These are phyloP conservation scores for Nadsonia starkeyi-henricii DNA, from an alignment of 1,139 yeast genomes.

Conservation along the genomic window DNA sequence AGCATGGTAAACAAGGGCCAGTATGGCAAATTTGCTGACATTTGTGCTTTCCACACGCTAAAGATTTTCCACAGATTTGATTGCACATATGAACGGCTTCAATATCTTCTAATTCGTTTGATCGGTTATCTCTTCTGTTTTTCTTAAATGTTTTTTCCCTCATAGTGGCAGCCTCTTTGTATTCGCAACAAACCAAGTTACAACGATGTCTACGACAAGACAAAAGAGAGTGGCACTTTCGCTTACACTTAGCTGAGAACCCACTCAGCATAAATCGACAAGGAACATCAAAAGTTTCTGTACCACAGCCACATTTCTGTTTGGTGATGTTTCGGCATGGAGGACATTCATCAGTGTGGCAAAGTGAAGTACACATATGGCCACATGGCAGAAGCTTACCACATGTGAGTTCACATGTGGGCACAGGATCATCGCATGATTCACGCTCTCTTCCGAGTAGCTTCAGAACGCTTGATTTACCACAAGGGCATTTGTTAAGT, in stretches of 20 bases:
- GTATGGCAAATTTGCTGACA: conserved; percentile 70
- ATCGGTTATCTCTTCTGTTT: conserved; percentile 26
- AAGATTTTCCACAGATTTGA: conserved; percentile 47
- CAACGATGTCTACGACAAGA: conserved; percentile 79
- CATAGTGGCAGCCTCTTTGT: conserved; percentile 45
- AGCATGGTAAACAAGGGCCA: conserved; percentile 75
- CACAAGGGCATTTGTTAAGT: conserved; percentile 65
- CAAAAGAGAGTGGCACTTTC: conserved; percentile 61
- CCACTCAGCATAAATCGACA: conserved; percentile 44
- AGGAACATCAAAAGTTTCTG: conserved; percentile 41
- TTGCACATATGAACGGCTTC: conserved; percentile 75
- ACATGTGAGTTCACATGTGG: conserved; percentile 56
- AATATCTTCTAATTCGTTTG: conserved; percentile 36
- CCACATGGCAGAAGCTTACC: conserved; percentile 59
- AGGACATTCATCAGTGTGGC: conserved; percentile 69
- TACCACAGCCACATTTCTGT: conserved; percentile 38
- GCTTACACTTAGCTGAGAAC: conserved; percentile 46
- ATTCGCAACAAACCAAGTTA: conserved; percentile 51
- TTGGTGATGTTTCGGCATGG: conserved; percentile 39
- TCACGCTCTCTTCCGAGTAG: conserved; percentile 33
- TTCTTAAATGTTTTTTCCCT: conserved; percentile 49
- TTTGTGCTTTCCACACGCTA: conserved; percentile 59
- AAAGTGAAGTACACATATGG: conserved; percentile 46
- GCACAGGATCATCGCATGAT: conserved; percentile 51
- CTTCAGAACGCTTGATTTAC: conserved; percentile 33